Evolutionary conservation across 441 rosid species (phyloP), one percentile per base, ranked within the genome.

Genomic region (Gossypium lobatum): DNA sequence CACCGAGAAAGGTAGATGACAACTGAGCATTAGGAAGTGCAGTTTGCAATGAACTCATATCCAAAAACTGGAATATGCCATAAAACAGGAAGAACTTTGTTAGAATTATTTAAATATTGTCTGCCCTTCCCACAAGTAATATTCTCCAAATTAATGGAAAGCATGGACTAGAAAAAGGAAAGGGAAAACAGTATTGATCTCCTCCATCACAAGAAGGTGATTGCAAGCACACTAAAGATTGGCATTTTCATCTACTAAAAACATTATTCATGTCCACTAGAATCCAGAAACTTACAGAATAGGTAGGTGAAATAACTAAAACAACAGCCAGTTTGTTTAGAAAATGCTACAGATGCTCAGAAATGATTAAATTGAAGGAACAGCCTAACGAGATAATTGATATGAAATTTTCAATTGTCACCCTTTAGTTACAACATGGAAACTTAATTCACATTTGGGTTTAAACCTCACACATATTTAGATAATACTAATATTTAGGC

Each of bases 41-140:
- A 64, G 86, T 82, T 77, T 91, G 95, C 73, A 93, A 75, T 31
- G 96, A 86, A 80, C 90, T 77, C 93, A 89, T 85, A 82, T 89
- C 93, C 87, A 93, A 50, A 86, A 91, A 91, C 97, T 95, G 91
- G 76, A 74, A 80, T 48, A 78, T n/a, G 31, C 70, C 54, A 76
- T 65, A 68, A 72, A 59, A 20, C 60, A 77, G 66, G 34, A 77
- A 6, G 39, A 73, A 73, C 64, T 60, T 25, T 60, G 48, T 60
- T 48, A 54, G 34, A 55, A 64, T 62, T 55, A 50, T 68, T 28
- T 13, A 52, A 68, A 50, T 52, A 26, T 68, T 16, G 42, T 50
- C 72, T 68, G n/a, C 26, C 60, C 23, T 69, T 52, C 17, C 61
- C 45, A 26, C 23, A 25, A 67, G 71, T 67, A 50, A 52, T 68